Conservation (phyloP, 2,329 filamentous ascomycete genomes). For the Biscogniauxia marginata region DNA sequence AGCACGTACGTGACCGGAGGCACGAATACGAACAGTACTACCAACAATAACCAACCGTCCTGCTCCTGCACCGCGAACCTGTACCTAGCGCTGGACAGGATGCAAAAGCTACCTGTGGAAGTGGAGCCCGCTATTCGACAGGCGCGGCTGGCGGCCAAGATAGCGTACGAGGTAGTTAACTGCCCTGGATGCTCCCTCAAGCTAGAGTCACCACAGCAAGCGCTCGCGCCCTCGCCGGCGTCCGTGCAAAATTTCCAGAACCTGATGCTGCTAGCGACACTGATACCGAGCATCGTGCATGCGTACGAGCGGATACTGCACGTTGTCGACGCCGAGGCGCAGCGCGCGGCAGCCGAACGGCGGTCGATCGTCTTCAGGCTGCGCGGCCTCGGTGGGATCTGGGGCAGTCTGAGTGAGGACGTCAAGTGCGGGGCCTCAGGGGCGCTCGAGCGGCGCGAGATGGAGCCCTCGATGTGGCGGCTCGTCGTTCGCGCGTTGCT, state of each 20-base stretch:
- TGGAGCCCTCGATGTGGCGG: conserved; percentile 56
- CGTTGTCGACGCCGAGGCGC: conserved; percentile 53
- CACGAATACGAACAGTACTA: background rate
- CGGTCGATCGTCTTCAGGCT: conserved; percentile 46
- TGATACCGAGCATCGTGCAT: conserved; percentile 57
- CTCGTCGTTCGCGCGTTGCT: conserved; percentile 53
- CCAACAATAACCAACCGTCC: background rate
- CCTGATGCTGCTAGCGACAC: conserved; percentile 56
- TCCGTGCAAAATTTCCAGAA: conserved; percentile 55
- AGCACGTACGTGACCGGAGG: conserved; percentile 2
- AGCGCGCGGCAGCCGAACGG: conserved; percentile 41
- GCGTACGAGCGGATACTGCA: conserved; percentile 55
- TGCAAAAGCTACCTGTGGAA: conserved; percentile 46
- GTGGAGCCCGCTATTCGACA: conserved; percentile 47
- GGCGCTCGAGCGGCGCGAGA: conserved; percentile 41
- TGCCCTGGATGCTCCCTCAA: conserved; percentile 49
- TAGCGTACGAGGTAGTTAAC: conserved; percentile 50
- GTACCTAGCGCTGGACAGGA: conserved; percentile 50
- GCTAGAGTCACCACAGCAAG: conserved; percentile 27
- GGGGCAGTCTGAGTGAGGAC: conserved; percentile 31
- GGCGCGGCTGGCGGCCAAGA: conserved; percentile 46
- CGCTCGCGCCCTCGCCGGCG: conserved; percentile 27
- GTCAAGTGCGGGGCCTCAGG: conserved; percentile 26
- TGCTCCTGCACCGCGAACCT: conserved; percentile 52
- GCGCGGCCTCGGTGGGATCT: conserved; percentile 48